Percentiles rank a stretch among this genome's conserved stretches.
Evolutionary conservation across 83 land plant genomes (phyloP).

Genomic region (Isoetes engelmannii): DNA sequence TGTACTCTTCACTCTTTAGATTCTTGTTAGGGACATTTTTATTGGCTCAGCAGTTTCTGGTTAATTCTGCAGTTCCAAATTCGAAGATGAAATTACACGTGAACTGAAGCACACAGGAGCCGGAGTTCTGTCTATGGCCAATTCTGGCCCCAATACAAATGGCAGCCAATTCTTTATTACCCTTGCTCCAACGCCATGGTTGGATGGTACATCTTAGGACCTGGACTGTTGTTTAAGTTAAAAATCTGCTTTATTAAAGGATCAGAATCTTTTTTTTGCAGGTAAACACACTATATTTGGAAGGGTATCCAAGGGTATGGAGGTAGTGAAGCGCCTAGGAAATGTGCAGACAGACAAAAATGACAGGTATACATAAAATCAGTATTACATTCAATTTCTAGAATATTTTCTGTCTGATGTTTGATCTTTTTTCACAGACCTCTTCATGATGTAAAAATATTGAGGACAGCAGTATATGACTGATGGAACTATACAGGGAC

Average conservation of each 20-base stretch:
- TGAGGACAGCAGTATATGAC: constrained; percentile 33
- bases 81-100: constrained; percentile 80
- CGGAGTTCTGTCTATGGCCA: constrained; percentile 90
- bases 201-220: constrained; percentile 50
- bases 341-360: constrained; percentile 86
- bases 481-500: constrained; percentile 2
- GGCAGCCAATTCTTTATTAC: constrained; percentile 94
- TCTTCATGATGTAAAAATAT: constrained; percentile 47
- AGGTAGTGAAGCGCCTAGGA: constrained; percentile 85
- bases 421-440: constrained; percentile 31
- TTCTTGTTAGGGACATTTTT: not conserved
- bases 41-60: not conserved
- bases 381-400: constrained; percentile 2
- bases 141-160: constrained; percentile 93
- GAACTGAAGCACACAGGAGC: constrained; percentile 96
- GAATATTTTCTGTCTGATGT: constrained; percentile 4
- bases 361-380: constrained; percentile 50
- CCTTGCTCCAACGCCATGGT: constrained; percentile 64
- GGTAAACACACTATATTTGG: constrained; percentile 98
- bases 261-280: constrained; percentile 18
- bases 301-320: constrained; percentile 87
- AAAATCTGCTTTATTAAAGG: not conserved
- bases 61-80: constrained; percentile 41
- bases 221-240: not conserved
- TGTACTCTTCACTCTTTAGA: no score